A percentile compares a stretch with the other conserved stretches of the same genome.
phyloP scores from a whole-genome alignment of 805 yeast genomes.

The Sugiyamaella floridensis region DNA sequence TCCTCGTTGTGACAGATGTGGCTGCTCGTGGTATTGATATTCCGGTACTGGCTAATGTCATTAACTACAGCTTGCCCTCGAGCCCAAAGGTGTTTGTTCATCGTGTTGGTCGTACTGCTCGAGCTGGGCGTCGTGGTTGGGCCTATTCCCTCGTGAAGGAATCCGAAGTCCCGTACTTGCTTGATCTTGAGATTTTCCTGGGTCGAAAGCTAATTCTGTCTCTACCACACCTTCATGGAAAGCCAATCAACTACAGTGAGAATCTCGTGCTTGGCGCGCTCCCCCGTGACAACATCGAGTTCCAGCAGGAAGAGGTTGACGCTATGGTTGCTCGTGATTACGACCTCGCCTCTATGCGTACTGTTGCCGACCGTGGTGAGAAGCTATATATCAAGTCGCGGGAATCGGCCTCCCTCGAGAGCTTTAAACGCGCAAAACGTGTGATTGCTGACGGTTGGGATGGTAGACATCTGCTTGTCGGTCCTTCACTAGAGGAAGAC shows the following conservation, averaged over 20 bases:
- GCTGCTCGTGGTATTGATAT: slow-evolving; percentile 97
- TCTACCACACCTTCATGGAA: slow-evolving; percentile 31
- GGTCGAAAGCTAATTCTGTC: slow-evolving; percentile 67
- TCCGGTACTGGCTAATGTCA: slow-evolving; percentile 90
- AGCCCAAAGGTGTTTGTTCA: slow-evolving; percentile 92
- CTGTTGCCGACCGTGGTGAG: slow-evolving; percentile 82
- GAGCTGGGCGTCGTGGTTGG: slow-evolving; percentile 98
- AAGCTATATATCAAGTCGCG: slow-evolving; percentile 79
- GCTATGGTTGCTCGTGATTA: slow-evolving; percentile 53
- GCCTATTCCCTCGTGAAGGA: slow-evolving; percentile 87
- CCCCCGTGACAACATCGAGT: slow-evolving; percentile 69
- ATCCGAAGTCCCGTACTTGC: slow-evolving; percentile 78
- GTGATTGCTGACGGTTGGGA: slow-evolving; percentile 68
- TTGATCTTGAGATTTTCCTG: slow-evolving; percentile 83
- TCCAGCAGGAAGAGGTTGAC: slow-evolving; percentile 63
- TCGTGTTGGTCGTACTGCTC: slow-evolving; percentile 98
- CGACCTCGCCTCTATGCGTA: slow-evolving; percentile 58
- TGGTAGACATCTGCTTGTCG: slow-evolving; percentile 68
- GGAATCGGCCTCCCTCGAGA: slow-evolving; percentile 76
- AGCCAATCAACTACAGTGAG: slow-evolving; percentile 62
- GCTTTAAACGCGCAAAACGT: slow-evolving; percentile 81
- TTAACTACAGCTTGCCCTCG: slow-evolving; percentile 84
- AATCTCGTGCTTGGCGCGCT: slow-evolving; percentile 76
- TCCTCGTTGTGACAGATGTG: slow-evolving; percentile 94
- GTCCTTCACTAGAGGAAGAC: slow-evolving; percentile 48